phyloP scores from a whole-genome alignment of 2,329 filamentous ascomycete species.

The Curvularia eragrostidis region DNA sequence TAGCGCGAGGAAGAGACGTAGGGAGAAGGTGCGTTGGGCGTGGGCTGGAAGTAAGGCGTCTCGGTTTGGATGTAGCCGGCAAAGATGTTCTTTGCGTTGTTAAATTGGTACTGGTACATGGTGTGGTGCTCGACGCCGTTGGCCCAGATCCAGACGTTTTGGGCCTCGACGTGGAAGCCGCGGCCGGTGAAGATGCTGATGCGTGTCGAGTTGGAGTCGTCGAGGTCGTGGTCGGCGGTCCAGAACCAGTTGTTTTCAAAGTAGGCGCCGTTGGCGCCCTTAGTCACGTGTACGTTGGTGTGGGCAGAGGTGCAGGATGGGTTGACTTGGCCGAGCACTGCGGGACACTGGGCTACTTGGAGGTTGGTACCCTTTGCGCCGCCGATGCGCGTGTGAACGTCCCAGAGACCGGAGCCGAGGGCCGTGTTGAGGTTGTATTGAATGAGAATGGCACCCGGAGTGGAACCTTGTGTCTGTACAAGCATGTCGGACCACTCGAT shows the following conservation, averaged over 20 bases:
- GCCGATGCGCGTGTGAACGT: conserved; percentile 85
- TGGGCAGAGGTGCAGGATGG: conserved; percentile 76
- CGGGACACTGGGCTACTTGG: conserved; percentile 77
- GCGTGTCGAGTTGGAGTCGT: conserved; percentile 73
- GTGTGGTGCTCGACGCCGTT: conserved; percentile 69
- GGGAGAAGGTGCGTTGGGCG: conserved; percentile 71
- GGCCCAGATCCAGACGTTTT: conserved; percentile 63
- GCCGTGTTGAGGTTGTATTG: conserved; percentile 70
- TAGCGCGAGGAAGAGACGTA: conserved; percentile 63
- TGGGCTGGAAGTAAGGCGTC: conserved; percentile 84
- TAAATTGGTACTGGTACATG: conserved; percentile 83
- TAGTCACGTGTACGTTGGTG: conserved; percentile 57
- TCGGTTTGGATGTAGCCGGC: conserved; percentile 88
- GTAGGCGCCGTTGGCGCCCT: conserved; percentile 67
- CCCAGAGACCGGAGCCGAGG: conserved; percentile 73
- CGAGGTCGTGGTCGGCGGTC: conserved; percentile 89
- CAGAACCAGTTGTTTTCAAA: conserved; percentile 93
- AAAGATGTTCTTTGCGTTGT: conserved; percentile 78
- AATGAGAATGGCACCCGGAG: conserved; percentile 73
- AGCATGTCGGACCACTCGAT: conserved; percentile 79
- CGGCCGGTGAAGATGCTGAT: conserved; percentile 87
- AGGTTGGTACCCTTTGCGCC: conserved; percentile 80
- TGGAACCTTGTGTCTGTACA: conserved; percentile 72
- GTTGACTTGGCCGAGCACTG: conserved; percentile 62
- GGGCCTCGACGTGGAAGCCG: conserved; percentile 74